phyloP scores from a whole-genome alignment of 2,329 filamentous ascomycete genomes.

The Xylariales sp. region DNA sequence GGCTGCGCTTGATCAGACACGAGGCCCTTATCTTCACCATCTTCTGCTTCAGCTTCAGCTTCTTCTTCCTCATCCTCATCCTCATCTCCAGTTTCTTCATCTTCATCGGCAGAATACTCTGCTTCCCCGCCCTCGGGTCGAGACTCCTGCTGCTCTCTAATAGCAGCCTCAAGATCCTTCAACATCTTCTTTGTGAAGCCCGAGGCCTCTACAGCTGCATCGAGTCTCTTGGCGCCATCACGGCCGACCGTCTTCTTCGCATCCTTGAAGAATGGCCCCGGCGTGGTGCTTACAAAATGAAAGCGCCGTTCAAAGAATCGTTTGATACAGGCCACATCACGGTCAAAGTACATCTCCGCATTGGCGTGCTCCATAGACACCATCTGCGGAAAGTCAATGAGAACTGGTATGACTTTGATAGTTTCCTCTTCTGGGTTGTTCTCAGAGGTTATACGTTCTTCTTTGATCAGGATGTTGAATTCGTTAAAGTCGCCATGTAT shows the following conservation, averaged over 20 bases:
- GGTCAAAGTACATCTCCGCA: conserved; percentile 95
- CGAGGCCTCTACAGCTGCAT: conserved; percentile 85
- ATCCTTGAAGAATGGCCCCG: conserved; percentile 81
- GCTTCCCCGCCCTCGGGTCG: conserved; percentile 33
- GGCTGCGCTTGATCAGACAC: conserved; percentile 19
- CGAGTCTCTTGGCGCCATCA: conserved; percentile 65
- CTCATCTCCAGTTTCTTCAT: conserved; percentile 25
- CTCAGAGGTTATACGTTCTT: conserved; percentile 38
- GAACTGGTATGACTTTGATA: conserved; percentile 66
- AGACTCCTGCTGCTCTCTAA: conserved; percentile 66
- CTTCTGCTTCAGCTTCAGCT: conserved; percentile 27
- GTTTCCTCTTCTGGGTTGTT: conserved; percentile 15
- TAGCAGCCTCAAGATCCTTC: conserved; percentile 87
- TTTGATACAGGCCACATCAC: conserved; percentile 93
- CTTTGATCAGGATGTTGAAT: conserved; percentile 95
- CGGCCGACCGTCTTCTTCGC: conserved; percentile 70
- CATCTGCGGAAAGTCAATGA: conserved; percentile 99
- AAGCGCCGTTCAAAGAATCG: conserved; percentile 88
- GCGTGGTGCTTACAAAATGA: conserved; percentile 75
- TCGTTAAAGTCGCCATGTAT: conserved; percentile 99
- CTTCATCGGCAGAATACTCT: conserved; percentile 30
- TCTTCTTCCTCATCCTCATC: conserved; percentile 23
- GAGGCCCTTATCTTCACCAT: conserved; percentile 22
- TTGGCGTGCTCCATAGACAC: conserved; percentile 91
- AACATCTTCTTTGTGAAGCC: conserved; percentile 97